Percentiles rank a stretch among this genome's conserved stretches.
phyloP scores from a whole-genome alignment of 2,329 filamentous ascomycete genomes.

The Sclerotinia glacialis region DNA sequence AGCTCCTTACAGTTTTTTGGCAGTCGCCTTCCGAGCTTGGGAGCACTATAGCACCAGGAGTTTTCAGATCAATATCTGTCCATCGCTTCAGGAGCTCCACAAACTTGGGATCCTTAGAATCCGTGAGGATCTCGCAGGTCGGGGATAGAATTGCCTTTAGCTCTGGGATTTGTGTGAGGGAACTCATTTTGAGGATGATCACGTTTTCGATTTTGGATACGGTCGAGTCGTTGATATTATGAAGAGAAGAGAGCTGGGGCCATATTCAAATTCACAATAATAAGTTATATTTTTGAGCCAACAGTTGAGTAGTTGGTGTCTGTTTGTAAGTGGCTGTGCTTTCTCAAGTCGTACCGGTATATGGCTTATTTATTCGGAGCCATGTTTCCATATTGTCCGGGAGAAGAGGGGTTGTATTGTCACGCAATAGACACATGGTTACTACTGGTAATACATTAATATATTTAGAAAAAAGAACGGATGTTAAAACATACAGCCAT shows the following conservation, averaged over 20 bases:
- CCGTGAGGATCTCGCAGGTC: conserved; percentile 1
- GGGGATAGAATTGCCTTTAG: background rate
- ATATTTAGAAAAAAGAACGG: no score
- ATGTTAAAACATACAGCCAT: background rate
- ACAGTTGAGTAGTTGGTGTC: background rate
- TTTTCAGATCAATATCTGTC: conserved; percentile 25
- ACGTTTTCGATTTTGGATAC: background rate
- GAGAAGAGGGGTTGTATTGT: background rate
- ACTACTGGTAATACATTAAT: no score
- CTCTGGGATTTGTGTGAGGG: background rate
- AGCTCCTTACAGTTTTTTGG: conserved; percentile 22
- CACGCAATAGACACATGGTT: background rate
- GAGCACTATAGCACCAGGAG: conserved; percentile 26
- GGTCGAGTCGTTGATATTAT: background rate
- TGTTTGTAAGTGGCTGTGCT: background rate
- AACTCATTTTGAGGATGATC: background rate
- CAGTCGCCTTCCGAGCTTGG: conserved; percentile 25
- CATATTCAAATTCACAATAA: background rate
- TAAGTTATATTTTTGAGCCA: background rate
- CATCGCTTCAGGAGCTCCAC: conserved; percentile 21
- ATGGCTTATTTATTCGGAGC: background rate
- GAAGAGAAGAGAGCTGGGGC: background rate
- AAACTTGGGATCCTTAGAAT: conserved; percentile 11
- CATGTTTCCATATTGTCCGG: background rate
- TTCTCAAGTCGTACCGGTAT: background rate